Conservation (phyloP, 108 stramenopile genomes). For the Pseudonitzschia multiseries region DNA sequence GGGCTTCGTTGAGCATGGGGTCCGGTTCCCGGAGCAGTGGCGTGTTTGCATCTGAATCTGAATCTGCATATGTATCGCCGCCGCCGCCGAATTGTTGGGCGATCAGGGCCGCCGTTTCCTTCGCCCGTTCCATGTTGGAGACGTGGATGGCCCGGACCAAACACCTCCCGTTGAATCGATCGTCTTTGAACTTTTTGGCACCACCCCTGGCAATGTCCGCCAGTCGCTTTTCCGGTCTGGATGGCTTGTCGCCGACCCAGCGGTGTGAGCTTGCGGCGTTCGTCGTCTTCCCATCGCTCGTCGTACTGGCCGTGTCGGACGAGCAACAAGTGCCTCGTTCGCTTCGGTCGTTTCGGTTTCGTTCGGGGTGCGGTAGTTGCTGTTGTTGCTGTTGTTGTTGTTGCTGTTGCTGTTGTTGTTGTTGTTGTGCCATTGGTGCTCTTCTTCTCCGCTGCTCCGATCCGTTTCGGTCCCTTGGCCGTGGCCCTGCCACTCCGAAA, state of each 20-base stretch:
- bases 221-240: slow-evolving; percentile 74
- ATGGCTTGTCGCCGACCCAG: slow-evolving; percentile 85
- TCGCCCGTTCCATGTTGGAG: slow-evolving; percentile 77
- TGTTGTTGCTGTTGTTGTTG: too few species aligned
- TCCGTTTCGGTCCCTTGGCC: not conserved
- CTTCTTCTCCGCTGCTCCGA: not conserved
- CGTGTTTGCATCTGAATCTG: slow-evolving; percentile 19
- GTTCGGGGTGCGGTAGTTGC: not conserved
- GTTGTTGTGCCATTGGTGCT: not conserved
- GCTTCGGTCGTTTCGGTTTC: slow-evolving; percentile 52
- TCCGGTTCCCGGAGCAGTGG: slow-evolving; percentile 54
- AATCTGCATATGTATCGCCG: not conserved
- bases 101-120: slow-evolving; percentile 83
- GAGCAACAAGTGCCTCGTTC: slow-evolving; percentile 84
- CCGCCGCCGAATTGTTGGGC: slow-evolving; percentile 45
- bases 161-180: slow-evolving; percentile 50
- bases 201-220: slow-evolving; percentile 56
- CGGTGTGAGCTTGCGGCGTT: slow-evolving; percentile 75
- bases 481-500: not conserved
- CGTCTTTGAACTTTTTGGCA: slow-evolving; percentile 40
- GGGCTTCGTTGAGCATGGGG: slow-evolving; percentile 81
- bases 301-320: slow-evolving; percentile 93
- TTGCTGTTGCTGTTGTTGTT: too few species aligned
- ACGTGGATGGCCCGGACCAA: slow-evolving; percentile 64
- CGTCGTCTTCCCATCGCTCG: slow-evolving; percentile 75